Evolutionary conservation across 345 rosid genomes (phyloP), one percentile per base, ranked within the genome.

Genomic region (Lagerstroemia speciosa): DNA sequence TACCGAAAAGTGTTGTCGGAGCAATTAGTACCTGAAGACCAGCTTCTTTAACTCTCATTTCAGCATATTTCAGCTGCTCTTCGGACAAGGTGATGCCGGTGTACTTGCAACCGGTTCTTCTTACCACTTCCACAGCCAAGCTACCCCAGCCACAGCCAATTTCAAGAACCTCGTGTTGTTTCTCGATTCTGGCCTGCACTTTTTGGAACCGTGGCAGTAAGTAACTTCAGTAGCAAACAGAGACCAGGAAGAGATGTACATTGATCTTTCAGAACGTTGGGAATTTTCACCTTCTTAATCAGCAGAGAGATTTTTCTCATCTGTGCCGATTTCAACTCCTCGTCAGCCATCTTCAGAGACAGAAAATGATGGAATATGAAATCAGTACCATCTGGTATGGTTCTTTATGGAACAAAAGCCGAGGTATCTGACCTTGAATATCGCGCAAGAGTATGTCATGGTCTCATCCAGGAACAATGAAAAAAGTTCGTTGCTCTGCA

Each of bases 81-180:
- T 80, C 76, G 5, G 97, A 93, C 10, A 93, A 71, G 11, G 97
- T 89, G 66, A 93, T 86, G 66, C 97, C 97, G 0, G 97, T 91
- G 74, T 93, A 91, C 74, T 69, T 85, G 81, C 98, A 93, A 69
- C 95, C 93, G 17, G 96, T 93, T 82, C 78, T 81, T 81, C 75
- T 84, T 66, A 93, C 98, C 64, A 88, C 83, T 81, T 93, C 93
- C 40, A 93, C 83, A 41, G 95, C 98, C 27, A 91, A 82, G 61
- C 89, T 78, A 74, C 98, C 98, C 98, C 98, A 93, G 29, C 98
- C 98, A 32, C 85, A 86, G 34, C 98, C 98, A 52, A 93, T 87
- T 73, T 93, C 97, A 8, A 93, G 87, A 77, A 93, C 79, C 75
- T 86, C 88, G 65, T 91, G 89, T 7, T 74, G 57, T 68, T 81